Evolutionary conservation across 495 filamentous ascomycete species (phyloP), one percentile per base, ranked within the genome.

Genomic region (Neurospora sp.): DNA sequence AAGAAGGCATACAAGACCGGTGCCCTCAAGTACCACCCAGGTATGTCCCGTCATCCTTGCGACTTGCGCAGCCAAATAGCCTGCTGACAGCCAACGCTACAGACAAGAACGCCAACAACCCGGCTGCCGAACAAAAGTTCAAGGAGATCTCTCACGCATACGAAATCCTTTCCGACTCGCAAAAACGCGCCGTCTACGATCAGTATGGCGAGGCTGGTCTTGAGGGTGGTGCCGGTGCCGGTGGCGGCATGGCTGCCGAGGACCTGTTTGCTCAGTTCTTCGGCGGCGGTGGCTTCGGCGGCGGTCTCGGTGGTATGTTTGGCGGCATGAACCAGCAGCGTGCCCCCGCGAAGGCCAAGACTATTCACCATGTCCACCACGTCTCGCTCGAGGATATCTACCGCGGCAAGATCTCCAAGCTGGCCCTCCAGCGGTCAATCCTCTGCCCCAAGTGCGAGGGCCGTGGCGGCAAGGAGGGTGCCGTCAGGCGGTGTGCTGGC

Each of bases 231-330:
- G 94, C 91, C 70, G 92, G 83, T 72, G 92, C 83, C 46, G 92
- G 87, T 73, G 89, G 87, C 72, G 96, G 96, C 76, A 97, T 98
- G 94, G 93, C 92, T 76, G 94, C 96, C 53, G 96, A 98, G 83
- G 96, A 98, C 76, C 88, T 98, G 72, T 98, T 99, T 83, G 92
- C 94, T 20, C 94, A 98, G 83, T 98, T 98, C 90, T 99, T 99
- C 79, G 94, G 94, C 75, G 92, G 93, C 59, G 89, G 89, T 69
- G 91, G 89, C 74, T 89, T 89, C 40, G 91, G 94, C 78, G 92
- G 92, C 71, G 91, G 91, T 72, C 87, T 89, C 35, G 91, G 94
- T 76, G 92, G 93, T 74, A 91, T 93, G 81, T 93, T 96, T 85
- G 89, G 94, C 77, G 92, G 93, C 70, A 91, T 91, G 81, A 75